Conservation (phyloP, 2,329 filamentous ascomycete species). For the Rosellinia necatrix region DNA sequence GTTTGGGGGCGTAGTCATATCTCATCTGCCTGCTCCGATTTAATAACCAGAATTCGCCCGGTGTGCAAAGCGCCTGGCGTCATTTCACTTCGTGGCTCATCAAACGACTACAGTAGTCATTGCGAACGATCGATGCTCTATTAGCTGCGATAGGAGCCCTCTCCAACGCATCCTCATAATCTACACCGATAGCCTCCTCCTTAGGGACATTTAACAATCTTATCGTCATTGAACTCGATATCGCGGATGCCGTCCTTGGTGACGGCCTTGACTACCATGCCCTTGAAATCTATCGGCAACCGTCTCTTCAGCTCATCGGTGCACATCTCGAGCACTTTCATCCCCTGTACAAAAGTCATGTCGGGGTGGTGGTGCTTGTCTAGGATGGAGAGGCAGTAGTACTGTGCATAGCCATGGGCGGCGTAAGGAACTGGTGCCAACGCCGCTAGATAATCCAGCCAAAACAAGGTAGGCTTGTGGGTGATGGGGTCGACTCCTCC, state of each 20-base stretch:
- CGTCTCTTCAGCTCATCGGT: constrained; percentile 96
- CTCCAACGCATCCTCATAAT: constrained; percentile 38
- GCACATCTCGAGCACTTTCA: constrained; percentile 93
- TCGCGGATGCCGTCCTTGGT: constrained; percentile 91
- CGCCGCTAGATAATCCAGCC: constrained; percentile 95
- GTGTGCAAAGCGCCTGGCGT: background rate
- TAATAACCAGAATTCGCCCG: background rate
- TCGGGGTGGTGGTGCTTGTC: constrained; percentile 99
- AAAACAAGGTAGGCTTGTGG: constrained; percentile 89
- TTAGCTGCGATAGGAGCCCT: constrained; percentile 27
- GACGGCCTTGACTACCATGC: constrained; percentile 89
- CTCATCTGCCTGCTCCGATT: background rate
- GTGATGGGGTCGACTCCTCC: constrained; percentile 93
- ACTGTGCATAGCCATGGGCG: constrained; percentile 98
- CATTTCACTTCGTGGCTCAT: background rate
- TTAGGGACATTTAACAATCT: constrained; percentile 67
- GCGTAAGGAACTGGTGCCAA: constrained; percentile 90
- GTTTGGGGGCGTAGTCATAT: background rate
- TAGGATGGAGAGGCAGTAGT: constrained; percentile 96
- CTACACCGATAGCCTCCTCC: constrained; percentile 36
- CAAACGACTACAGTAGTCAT: background rate
- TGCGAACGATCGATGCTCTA: constrained; percentile 25
- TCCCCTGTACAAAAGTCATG: constrained; percentile 84
- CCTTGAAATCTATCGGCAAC: constrained; percentile 98
- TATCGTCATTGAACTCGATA: constrained; percentile 83